phyloP scores from a whole-genome alignment of 306 rosid genomes.

The Quercus mongolica region DNA sequence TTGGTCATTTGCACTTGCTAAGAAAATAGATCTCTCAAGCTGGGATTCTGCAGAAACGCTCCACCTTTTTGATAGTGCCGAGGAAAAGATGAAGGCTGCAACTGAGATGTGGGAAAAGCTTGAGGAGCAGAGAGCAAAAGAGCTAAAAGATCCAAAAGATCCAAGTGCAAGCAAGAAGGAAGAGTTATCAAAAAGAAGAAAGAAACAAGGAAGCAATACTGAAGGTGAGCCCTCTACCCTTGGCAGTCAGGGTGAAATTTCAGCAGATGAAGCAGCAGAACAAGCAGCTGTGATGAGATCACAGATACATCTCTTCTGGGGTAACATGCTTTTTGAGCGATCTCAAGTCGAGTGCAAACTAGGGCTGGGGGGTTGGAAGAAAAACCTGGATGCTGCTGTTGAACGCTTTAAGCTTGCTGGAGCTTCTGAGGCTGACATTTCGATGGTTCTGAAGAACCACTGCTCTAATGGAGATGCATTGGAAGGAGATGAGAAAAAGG shows the following conservation, averaged over 20 bases:
- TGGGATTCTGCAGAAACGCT: conserved; percentile 83
- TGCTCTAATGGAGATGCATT: conserved; percentile 66
- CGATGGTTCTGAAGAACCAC: conserved; percentile 82
- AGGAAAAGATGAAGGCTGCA: conserved; percentile 92
- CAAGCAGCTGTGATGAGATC: conserved; percentile 96
- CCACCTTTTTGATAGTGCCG: conserved; percentile 73
- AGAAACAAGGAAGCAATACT: conserved; percentile 51
- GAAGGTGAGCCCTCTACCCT: conserved; percentile 60
- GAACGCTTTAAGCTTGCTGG: conserved; percentile 95
- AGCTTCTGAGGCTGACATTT: conserved; percentile 82
- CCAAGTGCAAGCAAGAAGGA: conserved; percentile 82
- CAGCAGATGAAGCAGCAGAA: conserved; percentile 84
- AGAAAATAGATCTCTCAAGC: conserved; percentile 68
- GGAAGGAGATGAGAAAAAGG: conserved; percentile 54
- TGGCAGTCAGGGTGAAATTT: conserved; percentile 54
- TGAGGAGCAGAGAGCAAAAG: conserved; percentile 86
- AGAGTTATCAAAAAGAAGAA: conserved; percentile 68
- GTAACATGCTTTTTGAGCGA: conserved; percentile 93
- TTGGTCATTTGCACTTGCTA: conserved; percentile 93
- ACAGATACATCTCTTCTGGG: conserved; percentile 97
- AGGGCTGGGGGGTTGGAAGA: conserved; percentile 74
- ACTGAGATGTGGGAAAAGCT: conserved; percentile 98
- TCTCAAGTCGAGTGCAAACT: conserved; percentile 94
- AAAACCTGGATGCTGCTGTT: conserved; percentile 72
- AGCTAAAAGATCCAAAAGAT: conserved; percentile 87